phyloP scores from a whole-genome alignment of 163 green algal species.

The Chlorella variabilis region DNA sequence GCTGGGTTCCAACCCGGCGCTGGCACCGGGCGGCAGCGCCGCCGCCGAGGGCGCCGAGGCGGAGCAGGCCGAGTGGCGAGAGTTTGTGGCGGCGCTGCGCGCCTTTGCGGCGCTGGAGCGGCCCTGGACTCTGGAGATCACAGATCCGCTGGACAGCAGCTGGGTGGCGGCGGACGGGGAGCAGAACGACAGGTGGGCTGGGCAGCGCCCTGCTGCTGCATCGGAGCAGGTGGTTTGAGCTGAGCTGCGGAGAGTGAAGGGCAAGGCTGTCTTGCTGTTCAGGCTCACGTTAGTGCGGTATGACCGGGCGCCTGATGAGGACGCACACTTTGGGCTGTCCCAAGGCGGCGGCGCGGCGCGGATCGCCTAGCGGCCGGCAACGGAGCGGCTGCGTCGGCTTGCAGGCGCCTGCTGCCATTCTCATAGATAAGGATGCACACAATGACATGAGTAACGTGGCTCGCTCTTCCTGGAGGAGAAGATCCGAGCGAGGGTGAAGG shows the following conservation, averaged over 20 bases:
- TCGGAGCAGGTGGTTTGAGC: neutral
- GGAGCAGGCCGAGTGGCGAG: slow-evolving; percentile 11
- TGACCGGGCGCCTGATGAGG: slow-evolving; percentile 3
- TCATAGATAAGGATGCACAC: no score
- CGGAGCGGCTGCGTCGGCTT: no score
- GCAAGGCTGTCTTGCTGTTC: no score
- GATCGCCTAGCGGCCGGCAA: neutral
- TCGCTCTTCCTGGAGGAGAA: no score
- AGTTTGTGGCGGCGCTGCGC: neutral
- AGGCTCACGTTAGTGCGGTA: no score
- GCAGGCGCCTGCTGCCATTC: no score
- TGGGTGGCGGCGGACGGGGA: neutral
- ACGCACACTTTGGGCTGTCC: slow-evolving; percentile 21
- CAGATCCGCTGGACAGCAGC: slow-evolving; percentile 28
- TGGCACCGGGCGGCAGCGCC: neutral
- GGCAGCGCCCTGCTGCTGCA: neutral
- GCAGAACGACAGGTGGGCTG: neutral
- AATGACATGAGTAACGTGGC: no score
- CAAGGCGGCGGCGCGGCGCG: slow-evolving; percentile 14
- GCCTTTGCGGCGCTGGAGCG: slow-evolving; percentile 25
- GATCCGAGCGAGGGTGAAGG: no score
- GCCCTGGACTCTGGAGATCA: slow-evolving; percentile 28
- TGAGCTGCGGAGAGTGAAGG: no score
- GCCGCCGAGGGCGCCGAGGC: neutral
- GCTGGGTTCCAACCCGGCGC: neutral